Base-by-base conservation (phyloP, 257 asterid genomes). In the Cordia subcordata region DNA sequence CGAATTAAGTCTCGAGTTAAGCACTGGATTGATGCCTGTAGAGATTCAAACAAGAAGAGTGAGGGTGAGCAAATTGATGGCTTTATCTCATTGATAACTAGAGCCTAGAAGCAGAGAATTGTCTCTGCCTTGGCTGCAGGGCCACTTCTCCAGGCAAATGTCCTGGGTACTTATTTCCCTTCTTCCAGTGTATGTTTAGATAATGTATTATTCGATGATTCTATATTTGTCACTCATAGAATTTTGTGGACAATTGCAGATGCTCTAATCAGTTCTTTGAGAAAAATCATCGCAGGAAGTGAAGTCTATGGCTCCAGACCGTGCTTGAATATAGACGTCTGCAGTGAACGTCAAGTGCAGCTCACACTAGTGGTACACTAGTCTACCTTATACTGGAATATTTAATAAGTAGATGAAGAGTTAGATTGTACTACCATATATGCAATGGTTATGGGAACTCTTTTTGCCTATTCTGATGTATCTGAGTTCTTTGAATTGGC, bases 291-390 rank as follows among this genome's bases (percentile, higher is more conserved):
- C 50, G 63, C 85, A 10, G 94, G 90, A 74, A 63, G 58, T 73
- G 93, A 84, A 72, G 45, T 69, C 50, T 82, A 75, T 71, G 95
- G 96, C 64, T 81, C 90, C 55, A 82, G 96, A 71, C 87, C 96
- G 38, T 84, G 89, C 84, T 69, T 92, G 79, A 81, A 61, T 56
- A 73, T 92, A 79, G 90, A 81, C 56, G 75, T 88, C 57, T 85
- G 90, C 83, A 88, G 94, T 57, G 93, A 84, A 61, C 87, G 83
- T 53, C 99, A 92, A 79, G 93, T 84, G 68, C 80, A 71, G 57
- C 93, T 92, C 63, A 83, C 68, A 47, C 18, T 76, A 53, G 83
- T 81, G 88, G 99, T 88, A 65, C 73, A 73, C 58, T 57, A 60
- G 54, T 63, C 54, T 52, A 53, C 55, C 62, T 51, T 18, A 27